phyloP scores from a whole-genome alignment of 140 eudicot genomes.

The Senecio squalidus region DNA sequence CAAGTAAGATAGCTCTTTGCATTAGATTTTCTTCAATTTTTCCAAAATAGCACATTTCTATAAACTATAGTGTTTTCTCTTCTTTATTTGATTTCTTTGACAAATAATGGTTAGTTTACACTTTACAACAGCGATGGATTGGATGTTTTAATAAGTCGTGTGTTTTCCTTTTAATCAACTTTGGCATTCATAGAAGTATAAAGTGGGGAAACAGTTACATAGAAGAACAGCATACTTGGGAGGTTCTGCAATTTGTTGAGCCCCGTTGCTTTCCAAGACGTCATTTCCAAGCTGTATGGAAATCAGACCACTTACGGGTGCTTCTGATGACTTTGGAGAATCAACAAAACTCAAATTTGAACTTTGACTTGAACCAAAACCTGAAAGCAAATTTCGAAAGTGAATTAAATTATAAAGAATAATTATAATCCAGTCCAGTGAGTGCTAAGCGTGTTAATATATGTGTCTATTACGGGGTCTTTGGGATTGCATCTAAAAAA shows the following conservation, averaged over 20 bases:
- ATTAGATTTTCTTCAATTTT: too few species aligned
- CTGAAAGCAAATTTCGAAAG: conserved; percentile 18
- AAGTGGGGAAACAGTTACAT: not conserved
- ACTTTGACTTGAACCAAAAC: conserved; percentile 37
- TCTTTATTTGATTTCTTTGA: not conserved
- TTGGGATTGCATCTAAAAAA: too few species aligned
- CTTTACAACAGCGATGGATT: not conserved
- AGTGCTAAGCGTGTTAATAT: not conserved
- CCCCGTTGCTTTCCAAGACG: conserved; percentile 11
- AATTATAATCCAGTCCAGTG: not conserved
- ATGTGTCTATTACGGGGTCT: too few species aligned
- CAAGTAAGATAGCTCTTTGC: not conserved
- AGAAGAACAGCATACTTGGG: conserved; percentile 28
- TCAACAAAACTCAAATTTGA: conserved; percentile 29
- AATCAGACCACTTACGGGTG: conserved; percentile 27
- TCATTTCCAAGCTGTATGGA: conserved; percentile 30
- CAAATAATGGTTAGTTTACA: too few species aligned
- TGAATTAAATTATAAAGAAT: not conserved
- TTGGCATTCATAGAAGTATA: not conserved
- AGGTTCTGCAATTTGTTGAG: conserved; percentile 24
- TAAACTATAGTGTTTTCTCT: not conserved
- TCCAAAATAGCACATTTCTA: not conserved
- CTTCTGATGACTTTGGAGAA: conserved; percentile 29
- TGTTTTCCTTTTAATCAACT: not conserved
- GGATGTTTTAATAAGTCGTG: too few species aligned